Evolutionary conservation across 371 early-diverging fungal genomes (phyloP), one percentile per base, ranked within the genome.

Genomic region (Blakeslea trispora): DNA sequence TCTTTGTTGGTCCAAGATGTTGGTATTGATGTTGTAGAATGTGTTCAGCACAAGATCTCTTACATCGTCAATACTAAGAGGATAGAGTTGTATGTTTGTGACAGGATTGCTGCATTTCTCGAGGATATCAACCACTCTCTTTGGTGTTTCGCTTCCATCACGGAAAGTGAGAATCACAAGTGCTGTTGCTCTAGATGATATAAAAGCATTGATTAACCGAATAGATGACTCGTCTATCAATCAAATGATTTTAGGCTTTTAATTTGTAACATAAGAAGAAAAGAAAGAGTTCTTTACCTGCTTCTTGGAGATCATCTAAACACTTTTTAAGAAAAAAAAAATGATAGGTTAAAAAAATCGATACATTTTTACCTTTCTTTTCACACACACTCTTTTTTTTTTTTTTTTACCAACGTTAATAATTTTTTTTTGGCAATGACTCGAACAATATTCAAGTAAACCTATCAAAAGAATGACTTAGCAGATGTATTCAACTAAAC

Each of bases 291-390:
- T 22, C 1, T 53, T 23, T 35, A 43, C 75, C 75, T 56, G 77
- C 77, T 69, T 77, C 73, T 52, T 73, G 74, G 22, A 77, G 44
- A 68, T 77, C 77, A 64, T 77, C 77, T 22, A 77, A 41, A 15
- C 71, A 77, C 77, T 76, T 60, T n/a, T 23, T 19, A 35, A 47
- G 35, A 23, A 44, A 39, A n/a, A 45, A 46, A 42, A n/a, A n/a
- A n/a, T n/a, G n/a, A n/a, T n/a, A n/a, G n/a, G n/a, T n/a, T n/a
- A n/a, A n/a, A n/a, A n/a, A n/a, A n/a, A n/a, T n/a, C n/a, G n/a
- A n/a, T n/a, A n/a, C n/a, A n/a, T n/a, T n/a, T n/a, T n/a, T n/a
- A n/a, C n/a, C n/a, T n/a, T n/a, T n/a, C n/a, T n/a, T n/a, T n/a
- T 11, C 32, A 37, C n/a, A 15, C 18, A 9, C 8, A 17, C 10